A percentile compares a stretch with the other conserved stretches of the same genome.
Evolutionary conservation across 2,329 filamentous ascomycete genomes (phyloP).

Genomic region (Ascomycota sp.): DNA sequence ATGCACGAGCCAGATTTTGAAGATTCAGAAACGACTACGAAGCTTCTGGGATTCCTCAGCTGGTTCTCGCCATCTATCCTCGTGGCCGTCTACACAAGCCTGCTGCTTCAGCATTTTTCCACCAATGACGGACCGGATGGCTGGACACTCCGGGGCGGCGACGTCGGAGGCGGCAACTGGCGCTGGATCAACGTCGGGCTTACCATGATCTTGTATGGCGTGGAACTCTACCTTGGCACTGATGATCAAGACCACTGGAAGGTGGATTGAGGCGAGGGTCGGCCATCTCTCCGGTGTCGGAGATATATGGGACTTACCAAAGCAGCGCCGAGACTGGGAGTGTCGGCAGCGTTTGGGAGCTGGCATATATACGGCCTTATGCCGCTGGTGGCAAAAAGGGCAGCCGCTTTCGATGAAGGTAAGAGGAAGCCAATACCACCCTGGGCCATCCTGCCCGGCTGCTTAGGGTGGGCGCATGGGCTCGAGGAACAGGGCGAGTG

Average conservation of each 20-base stretch:
- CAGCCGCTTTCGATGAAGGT: no score
- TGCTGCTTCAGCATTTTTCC: slow-evolving; percentile 87
- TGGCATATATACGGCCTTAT: no score
- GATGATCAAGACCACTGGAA: slow-evolving; percentile 90
- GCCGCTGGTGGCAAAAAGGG: no score
- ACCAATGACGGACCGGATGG: slow-evolving; percentile 46
- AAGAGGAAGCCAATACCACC: no score
- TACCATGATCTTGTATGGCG: slow-evolving; percentile 73
- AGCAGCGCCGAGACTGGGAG: no score
- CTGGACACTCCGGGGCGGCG: slow-evolving; percentile 70
- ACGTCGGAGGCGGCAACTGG: slow-evolving; percentile 64
- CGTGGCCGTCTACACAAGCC: slow-evolving; percentile 86
- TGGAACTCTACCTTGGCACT: slow-evolving; percentile 72
- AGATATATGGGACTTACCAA: no score
- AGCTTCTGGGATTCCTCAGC: slow-evolving; percentile 59
- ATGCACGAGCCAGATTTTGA: slow-evolving; percentile 70
- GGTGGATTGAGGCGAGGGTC: slow-evolving; percentile 39
- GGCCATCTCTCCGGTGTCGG: no score
- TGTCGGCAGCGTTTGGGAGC: no score
- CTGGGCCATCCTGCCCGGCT: no score
- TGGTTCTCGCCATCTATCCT: slow-evolving; percentile 91
- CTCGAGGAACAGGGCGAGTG: no score
- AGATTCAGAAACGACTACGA: slow-evolving; percentile 62
- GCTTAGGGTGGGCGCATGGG: no score
- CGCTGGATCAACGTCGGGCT: slow-evolving; percentile 79